Conservation (phyloP, 306 rosid genomes). For the Glycine latifolia region DNA sequence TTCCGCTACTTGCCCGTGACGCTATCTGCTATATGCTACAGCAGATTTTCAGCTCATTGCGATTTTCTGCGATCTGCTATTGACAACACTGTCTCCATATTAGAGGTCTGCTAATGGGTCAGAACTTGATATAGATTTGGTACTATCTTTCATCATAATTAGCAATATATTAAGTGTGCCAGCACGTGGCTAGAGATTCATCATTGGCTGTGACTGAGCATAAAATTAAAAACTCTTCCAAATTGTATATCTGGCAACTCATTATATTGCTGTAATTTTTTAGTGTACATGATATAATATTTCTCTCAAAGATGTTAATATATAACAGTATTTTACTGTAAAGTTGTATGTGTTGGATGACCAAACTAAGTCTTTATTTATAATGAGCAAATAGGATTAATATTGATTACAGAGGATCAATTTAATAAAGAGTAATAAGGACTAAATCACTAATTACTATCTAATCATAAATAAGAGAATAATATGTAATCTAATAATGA, state of each 20-base stretch:
- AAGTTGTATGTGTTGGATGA: slow-evolving; percentile 13
- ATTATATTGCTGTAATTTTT: not conserved
- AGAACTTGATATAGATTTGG: not conserved
- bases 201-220: slow-evolving; percentile 8
- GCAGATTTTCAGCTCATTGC: too few relatives aligned
- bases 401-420: too few relatives aligned
- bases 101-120: not conserved
- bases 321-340: slow-evolving; percentile 19
- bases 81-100: not conserved
- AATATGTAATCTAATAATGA: too few relatives aligned
- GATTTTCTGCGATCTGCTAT: too few relatives aligned
- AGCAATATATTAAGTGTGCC: slow-evolving; percentile 1
- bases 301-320: slow-evolving; percentile 28
- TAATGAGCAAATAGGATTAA: too few relatives aligned
- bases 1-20: too few relatives aligned
- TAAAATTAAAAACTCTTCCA: not conserved
- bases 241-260: too few relatives aligned
- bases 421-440: too few relatives aligned
- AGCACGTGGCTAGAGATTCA: not conserved
- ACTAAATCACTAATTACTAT: too few relatives aligned
- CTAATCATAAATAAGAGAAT: too few relatives aligned
- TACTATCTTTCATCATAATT: slow-evolving; percentile 8
- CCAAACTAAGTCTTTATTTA: too few relatives aligned
- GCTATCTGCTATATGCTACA: too few relatives aligned
- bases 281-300: slow-evolving; percentile 8